Evolutionary conservation across 805 yeast genomes (phyloP).

Genomic region (Brettanomyces sp.): DNA sequence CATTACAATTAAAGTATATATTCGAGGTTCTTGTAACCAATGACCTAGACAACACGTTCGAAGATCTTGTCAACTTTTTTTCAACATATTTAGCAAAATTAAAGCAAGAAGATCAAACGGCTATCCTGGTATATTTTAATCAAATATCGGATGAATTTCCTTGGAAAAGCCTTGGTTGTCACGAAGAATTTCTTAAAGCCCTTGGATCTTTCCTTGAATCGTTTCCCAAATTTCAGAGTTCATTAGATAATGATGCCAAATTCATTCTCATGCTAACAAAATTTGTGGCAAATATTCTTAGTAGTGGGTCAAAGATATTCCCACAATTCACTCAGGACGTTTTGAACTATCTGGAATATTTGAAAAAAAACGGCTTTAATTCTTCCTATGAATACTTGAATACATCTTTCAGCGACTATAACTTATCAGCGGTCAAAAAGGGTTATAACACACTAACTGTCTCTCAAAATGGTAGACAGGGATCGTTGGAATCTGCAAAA

Average conservation of each 20-base stretch:
- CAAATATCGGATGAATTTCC: conserved; percentile 17
- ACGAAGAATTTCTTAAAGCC: conserved; percentile 8
- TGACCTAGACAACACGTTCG: conserved; percentile 17
- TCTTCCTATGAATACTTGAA: conserved; percentile 12
- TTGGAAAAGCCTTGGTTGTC: conserved; percentile 11
- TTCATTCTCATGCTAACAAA: conserved; percentile 16
- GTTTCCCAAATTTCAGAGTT: conserved; percentile 1
- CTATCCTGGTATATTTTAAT: conserved; percentile 18
- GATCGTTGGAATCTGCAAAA: conserved; percentile 12
- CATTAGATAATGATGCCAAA: conserved; percentile 7
- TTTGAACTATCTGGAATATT: conserved; percentile 8
- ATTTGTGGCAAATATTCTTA: conserved; percentile 13
- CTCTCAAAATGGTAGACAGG: conserved; percentile 4
- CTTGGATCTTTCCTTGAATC: conserved; percentile 9
- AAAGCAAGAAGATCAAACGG: conserved; percentile 13
- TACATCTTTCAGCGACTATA: conserved; percentile 9
- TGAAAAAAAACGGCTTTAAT: conserved; percentile 7
- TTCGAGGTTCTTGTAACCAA: conserved; percentile 18
- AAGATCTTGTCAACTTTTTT: conserved; percentile 17
- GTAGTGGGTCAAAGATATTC: conserved; percentile 6
- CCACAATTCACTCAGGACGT: conserved; percentile 11
- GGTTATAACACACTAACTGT: conserved; percentile 10
- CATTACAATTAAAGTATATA: conserved; percentile 19
- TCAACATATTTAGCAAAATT: conserved; percentile 8
- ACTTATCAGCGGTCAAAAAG: conserved; percentile 11